Conservation (phyloP, 257 asterid genomes). For the Buddleja alternifolia region DNA sequence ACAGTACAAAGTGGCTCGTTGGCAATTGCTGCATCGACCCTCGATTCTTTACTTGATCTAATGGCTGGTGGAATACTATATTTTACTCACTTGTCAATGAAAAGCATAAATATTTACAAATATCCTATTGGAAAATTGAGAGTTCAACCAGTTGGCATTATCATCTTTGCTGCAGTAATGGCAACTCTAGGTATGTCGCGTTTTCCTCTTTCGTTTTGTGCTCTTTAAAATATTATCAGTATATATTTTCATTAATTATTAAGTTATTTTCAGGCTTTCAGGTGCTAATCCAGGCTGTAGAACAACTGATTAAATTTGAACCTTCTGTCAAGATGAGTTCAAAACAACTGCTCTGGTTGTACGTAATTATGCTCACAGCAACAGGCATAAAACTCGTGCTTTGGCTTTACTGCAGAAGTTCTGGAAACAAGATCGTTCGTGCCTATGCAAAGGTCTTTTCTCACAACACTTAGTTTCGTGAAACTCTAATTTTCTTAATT, state of each 20-base stretch:
- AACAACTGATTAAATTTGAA: slow-evolving; percentile 43
- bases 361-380: slow-evolving; percentile 63
- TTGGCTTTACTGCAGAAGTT: slow-evolving; percentile 64
- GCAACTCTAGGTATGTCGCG: slow-evolving; percentile 64
- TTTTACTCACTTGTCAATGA: slow-evolving; percentile 76
- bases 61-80: slow-evolving; percentile 78
- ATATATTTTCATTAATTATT: no score
- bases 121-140: slow-evolving; percentile 75
- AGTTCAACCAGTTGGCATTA: slow-evolving; percentile 75
- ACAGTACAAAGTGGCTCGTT: slow-evolving; percentile 65
- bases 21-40: slow-evolving; percentile 76
- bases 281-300: slow-evolving; percentile 52
- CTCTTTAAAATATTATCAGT: no score
- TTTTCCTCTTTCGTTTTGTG: not conserved
- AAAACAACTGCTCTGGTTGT: slow-evolving; percentile 54
- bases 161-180: slow-evolving; percentile 74
- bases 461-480: not conserved
- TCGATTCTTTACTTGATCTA: slow-evolving; percentile 73
- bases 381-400: slow-evolving; percentile 60
- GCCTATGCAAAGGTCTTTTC: slow-evolving; percentile 62
- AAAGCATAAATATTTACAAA: slow-evolving; percentile 66
- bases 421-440: slow-evolving; percentile 63
- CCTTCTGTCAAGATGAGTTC: slow-evolving; percentile 43
- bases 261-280: slow-evolving; percentile 60
- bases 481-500: not conserved